Evolutionary conservation across 2,329 filamentous ascomycete species (phyloP).

Genomic region (Ceratocystis cacaofunesta): DNA sequence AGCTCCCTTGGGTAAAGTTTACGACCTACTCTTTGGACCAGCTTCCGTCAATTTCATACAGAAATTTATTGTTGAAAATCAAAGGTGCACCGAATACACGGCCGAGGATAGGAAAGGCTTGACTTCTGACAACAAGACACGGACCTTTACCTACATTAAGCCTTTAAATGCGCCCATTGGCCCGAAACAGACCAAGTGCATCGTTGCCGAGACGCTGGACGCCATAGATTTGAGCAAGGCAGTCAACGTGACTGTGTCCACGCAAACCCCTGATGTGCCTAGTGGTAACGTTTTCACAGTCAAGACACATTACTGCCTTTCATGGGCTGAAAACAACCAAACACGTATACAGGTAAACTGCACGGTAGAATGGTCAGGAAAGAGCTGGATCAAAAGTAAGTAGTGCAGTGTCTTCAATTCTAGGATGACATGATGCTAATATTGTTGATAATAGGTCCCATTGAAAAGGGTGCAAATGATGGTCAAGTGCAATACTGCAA

Average conservation of each 20-base stretch:
- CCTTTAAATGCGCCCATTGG: conserved; percentile 73
- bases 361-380: conserved; percentile 87
- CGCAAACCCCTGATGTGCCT: conserved; percentile 86
- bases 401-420: conserved; percentile 7
- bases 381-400: conserved; percentile 93
- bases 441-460: conserved; percentile 49
- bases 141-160: conserved; percentile 80
- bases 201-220: conserved; percentile 74
- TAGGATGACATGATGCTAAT: conserved; percentile 4
- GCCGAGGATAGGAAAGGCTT: conserved; percentile 74
- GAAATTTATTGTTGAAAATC: conserved; percentile 72
- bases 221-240: conserved; percentile 74
- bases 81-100: conserved; percentile 78
- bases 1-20: conserved; percentile 83
- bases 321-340: conserved; percentile 75
- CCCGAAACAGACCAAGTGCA: conserved; percentile 87
- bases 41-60: conserved; percentile 67
- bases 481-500: conserved; percentile 75
- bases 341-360: conserved; percentile 81
- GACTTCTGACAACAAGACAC: conserved; percentile 56
- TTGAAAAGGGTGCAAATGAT: conserved; percentile 88
- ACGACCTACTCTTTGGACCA: conserved; percentile 73
- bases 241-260: conserved; percentile 66
- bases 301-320: conserved; percentile 89
- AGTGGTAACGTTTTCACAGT: conserved; percentile 81